A percentile compares a stretch with the other conserved stretches of the same genome.
Conservation (phyloP, 495 filamentous ascomycete species). For the Tricharina praecox region DNA sequence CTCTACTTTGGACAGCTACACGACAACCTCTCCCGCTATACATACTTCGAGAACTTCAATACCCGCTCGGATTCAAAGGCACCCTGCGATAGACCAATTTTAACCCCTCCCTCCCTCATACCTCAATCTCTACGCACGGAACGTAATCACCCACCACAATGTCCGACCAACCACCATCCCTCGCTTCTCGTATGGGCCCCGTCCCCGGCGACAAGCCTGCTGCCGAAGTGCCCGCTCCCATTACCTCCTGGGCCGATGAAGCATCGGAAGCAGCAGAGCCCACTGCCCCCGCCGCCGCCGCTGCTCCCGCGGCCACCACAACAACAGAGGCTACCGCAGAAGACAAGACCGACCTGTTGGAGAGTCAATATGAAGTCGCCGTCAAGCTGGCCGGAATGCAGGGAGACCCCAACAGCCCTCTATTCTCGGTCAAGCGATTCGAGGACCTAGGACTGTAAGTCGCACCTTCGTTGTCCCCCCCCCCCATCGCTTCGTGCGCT, state of each 20-base stretch:
- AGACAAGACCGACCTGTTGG: conserved; percentile 4
- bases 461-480: neutral
- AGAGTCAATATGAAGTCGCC: conserved; percentile 37
- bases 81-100: no score
- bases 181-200: conserved; percentile 24
- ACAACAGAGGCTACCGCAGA: conserved; percentile 1
- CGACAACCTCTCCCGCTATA: no score
- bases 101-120: no score
- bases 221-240: neutral
- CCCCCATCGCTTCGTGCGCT: no score
- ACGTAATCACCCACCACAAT: no score
- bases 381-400: conserved; percentile 85
- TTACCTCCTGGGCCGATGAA: conserved; percentile 1
- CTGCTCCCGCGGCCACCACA: conserved; percentile 6
- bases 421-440: conserved; percentile 71
- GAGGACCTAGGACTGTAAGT: conserved; percentile 73
- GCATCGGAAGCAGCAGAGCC: conserved; percentile 6
- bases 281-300: neutral
- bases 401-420: conserved; percentile 65
- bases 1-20: no score
- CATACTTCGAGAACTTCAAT: no score
- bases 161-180: conserved; percentile 10
- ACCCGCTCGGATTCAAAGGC: no score
- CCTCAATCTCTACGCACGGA: no score
- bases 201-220: conserved; percentile 4